A percentile compares a stretch with the other conserved stretches of the same genome.
Conservation (phyloP, 306 rosid genomes). For the Elaeagnus macrophylla region DNA sequence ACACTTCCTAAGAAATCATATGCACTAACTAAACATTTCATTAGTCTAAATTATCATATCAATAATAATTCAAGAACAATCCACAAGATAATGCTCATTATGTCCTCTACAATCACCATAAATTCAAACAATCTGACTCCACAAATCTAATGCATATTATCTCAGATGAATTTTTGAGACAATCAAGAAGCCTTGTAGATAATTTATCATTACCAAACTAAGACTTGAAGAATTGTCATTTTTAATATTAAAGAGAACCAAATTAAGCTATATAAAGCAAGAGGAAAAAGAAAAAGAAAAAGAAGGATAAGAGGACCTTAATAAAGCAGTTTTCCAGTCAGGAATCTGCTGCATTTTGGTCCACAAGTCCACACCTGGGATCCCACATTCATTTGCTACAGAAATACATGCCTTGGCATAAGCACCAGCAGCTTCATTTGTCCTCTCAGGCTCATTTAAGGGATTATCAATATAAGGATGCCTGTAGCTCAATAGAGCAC, state of each 20-base stretch:
- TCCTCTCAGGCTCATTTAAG: conserved; percentile 65
- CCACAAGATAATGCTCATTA: too few relatives aligned
- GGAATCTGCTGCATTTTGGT: conserved; percentile 69
- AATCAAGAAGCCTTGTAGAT: too few relatives aligned
- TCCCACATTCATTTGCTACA: conserved; percentile 49
- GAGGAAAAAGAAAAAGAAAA: background rate
- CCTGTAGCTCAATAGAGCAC: conserved; percentile 21
- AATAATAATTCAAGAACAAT: too few relatives aligned
- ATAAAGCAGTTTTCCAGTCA: conserved; percentile 39
- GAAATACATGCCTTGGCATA: conserved; percentile 58
- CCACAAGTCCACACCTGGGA: conserved; percentile 61
- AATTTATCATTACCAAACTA: too few relatives aligned
- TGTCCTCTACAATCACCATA: too few relatives aligned
- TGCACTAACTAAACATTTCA: too few relatives aligned
- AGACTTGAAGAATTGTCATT: background rate
- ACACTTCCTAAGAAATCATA: too few relatives aligned
- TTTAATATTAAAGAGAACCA: too few relatives aligned
- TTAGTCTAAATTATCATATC: too few relatives aligned
- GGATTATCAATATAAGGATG: conserved; percentile 51
- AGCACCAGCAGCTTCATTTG: conserved; percentile 72
- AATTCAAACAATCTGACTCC: too few relatives aligned
- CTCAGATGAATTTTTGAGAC: too few relatives aligned
- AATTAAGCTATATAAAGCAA: background rate
- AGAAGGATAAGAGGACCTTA: conserved; percentile 33
- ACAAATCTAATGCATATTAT: too few relatives aligned